Conservation (phyloP, 805 yeast species). For the Sugiyamaella boreocaroliniensis region DNA sequence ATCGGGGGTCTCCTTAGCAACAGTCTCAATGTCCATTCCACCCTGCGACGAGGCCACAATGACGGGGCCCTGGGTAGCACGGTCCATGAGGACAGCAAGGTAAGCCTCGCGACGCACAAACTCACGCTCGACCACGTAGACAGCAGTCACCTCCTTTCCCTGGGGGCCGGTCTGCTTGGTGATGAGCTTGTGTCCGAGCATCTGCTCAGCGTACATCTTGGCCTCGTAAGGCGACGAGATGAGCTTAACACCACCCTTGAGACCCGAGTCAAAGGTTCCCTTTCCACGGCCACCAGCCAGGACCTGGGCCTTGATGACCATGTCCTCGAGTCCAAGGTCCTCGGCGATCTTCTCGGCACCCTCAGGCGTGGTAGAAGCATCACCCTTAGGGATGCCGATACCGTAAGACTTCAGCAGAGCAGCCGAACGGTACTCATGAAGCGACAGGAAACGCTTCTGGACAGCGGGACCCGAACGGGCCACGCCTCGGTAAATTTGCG, state of each 20-base stretch:
- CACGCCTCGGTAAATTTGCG: neutral
- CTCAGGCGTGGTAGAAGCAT: constrained; percentile 81
- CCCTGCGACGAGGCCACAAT: constrained; percentile 96
- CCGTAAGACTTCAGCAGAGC: constrained; percentile 75
- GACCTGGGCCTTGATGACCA: constrained; percentile 97
- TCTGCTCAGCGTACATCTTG: constrained; percentile 72
- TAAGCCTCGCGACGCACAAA: constrained; percentile 93
- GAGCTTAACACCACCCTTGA: constrained; percentile 94
- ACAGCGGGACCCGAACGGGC: neutral
- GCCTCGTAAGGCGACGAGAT: constrained; percentile 83
- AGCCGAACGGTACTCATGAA: constrained; percentile 96
- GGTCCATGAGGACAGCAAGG: constrained; percentile 90
- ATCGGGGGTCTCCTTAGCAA: constrained; percentile 82
- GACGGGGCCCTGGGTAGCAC: constrained; percentile 82
- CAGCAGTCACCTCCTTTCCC: constrained; percentile 96
- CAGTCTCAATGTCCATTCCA: constrained; percentile 99
- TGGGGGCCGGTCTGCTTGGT: constrained; percentile 98
- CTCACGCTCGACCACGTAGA: constrained; percentile 90
- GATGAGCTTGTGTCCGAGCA: constrained; percentile 87
- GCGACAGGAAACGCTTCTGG: constrained; percentile 64
- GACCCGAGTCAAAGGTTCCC: constrained; percentile 93
- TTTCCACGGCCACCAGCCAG: constrained; percentile 99
- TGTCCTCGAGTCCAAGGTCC: constrained; percentile 60
- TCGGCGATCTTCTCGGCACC: constrained; percentile 82
- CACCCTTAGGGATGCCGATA: constrained; percentile 86